A percentile compares a stretch with the other conserved stretches of the same genome.
These are phyloP conservation scores for Porphyrellus cyaneotinctus DNA, from an alignment of 768 basidiomycete genomes.

Conservation along the genomic window DNA sequence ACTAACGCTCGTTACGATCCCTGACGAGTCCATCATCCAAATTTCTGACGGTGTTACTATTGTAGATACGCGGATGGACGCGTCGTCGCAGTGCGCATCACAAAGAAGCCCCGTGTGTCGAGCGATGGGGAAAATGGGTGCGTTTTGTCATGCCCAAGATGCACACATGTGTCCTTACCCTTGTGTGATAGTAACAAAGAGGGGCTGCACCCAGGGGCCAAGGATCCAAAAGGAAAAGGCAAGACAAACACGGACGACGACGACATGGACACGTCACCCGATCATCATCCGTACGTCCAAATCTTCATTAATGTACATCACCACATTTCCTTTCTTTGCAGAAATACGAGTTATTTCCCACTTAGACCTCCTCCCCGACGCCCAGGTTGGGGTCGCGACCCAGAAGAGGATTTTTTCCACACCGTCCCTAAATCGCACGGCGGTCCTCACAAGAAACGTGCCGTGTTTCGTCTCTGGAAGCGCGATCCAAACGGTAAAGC, in stretches of 20 bases:
- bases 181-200: not conserved
- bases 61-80: not conserved
- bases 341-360: not conserved
- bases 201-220: not conserved
- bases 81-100: not conserved
- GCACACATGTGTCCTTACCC: not conserved
- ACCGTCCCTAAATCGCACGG: not conserved
- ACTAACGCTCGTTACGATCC: no score
- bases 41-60: no score
- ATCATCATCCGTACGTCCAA: not conserved
- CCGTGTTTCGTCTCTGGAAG: conserved; percentile 24
- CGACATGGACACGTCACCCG: not conserved
- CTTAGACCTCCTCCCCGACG: not conserved
- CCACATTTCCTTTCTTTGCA: not conserved
- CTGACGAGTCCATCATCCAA: no score
- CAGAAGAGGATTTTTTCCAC: conserved; percentile 1
- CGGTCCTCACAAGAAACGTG: conserved; percentile 4
- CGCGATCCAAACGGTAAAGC: conserved; percentile 18
- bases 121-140: not conserved
- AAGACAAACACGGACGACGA: not conserved
- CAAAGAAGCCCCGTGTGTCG: no score
- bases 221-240: not conserved
- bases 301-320: no score
- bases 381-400: conserved; percentile 8
- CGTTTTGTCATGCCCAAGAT: not conserved